phyloP scores from a whole-genome alignment of 345 rosid species.

The Syzygium oleosum region DNA sequence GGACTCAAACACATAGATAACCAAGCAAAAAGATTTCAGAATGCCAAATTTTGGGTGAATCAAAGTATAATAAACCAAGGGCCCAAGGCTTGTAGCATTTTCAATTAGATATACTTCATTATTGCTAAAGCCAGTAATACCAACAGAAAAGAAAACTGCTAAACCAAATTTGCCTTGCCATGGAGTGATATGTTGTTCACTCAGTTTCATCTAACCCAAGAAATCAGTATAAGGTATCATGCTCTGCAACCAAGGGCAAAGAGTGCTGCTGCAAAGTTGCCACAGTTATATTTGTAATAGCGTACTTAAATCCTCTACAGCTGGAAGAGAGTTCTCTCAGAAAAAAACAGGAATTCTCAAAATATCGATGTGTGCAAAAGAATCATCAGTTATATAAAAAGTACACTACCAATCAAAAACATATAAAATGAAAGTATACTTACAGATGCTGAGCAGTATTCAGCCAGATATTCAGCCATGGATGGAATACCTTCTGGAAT shows the following conservation, averaged over 20 bases:
- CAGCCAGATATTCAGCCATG: conserved; percentile 67
- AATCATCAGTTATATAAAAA: not conserved
- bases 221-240: not conserved
- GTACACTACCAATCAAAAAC: not conserved
- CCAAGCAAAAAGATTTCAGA: not conserved
- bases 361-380: not conserved
- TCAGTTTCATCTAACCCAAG: not conserved
- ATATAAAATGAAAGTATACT: conserved; percentile 7
- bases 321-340: not conserved
- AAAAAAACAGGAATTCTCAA: not conserved
- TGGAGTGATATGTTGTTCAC: not conserved
- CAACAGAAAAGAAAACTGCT: not conserved
- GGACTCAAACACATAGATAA: not conserved
- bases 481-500: conserved; percentile 83
- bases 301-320: not conserved
- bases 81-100: not conserved
- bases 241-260: not conserved
- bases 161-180: not conserved
- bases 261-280: not conserved
- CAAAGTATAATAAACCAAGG: not conserved
- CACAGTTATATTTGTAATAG: not conserved
- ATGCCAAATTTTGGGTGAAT: not conserved
- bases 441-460: conserved; percentile 78
- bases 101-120: not conserved
- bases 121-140: not conserved